Percentiles rank a stretch among this genome's conserved stretches.
Evolutionary conservation across 208 protist genomes (phyloP).

Genomic region (Strigomonas galati): DNA sequence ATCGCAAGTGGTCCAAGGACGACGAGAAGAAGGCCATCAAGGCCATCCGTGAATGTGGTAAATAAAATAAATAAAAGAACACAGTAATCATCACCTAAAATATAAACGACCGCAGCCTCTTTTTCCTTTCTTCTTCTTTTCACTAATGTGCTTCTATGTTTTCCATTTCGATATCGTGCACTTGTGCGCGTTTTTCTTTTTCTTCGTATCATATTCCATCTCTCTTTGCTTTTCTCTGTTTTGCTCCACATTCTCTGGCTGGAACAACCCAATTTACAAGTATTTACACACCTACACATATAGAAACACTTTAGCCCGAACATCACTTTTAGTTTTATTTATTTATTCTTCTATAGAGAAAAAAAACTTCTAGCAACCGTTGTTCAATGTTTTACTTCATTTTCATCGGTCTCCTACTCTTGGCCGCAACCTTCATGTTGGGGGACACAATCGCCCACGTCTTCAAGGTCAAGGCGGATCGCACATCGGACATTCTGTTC

Average conservation of each 20-base stretch:
- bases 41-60: background rate
- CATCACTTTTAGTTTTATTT: constrained; percentile 5
- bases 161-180: background rate
- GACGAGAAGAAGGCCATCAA: constrained; percentile 38
- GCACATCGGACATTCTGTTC: background rate
- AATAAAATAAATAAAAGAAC: background rate
- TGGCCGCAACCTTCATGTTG: constrained; percentile 9
- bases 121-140: background rate
- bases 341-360: background rate
- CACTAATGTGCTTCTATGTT: background rate
- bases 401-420: background rate
- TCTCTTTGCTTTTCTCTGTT: too few species aligned
- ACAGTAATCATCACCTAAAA: too few species aligned
- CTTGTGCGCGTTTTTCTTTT: too few species aligned
- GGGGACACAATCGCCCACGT: background rate
- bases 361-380: too few species aligned
- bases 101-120: too few species aligned
- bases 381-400: constrained; percentile 10
- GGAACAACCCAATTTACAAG: too few species aligned
- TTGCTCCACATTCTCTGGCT: too few species aligned
- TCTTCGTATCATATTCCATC: too few species aligned
- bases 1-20: constrained; percentile 61
- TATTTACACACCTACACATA: too few species aligned
- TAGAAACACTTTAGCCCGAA: too few species aligned
- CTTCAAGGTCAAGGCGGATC: constrained; percentile 2